Base-by-base conservation (phyloP, 306 rosid species). In the Prunus fruticosa region DNA sequence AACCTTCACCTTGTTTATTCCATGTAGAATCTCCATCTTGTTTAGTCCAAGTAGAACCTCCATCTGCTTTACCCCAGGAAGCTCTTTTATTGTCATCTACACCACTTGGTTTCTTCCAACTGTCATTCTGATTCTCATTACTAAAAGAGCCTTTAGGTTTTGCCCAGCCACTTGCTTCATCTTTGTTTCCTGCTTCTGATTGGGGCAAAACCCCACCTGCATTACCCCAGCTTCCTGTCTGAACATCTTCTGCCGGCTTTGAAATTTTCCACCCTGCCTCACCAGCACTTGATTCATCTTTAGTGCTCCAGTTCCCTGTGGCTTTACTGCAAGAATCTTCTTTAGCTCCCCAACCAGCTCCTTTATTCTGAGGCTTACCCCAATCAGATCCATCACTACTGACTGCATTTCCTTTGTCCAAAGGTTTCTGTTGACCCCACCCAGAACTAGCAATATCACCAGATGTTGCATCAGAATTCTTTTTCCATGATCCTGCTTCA, bases 401-500 rank as follows among this genome's bases (percentile, higher is more conserved):
- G 9, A 58, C 69, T 14, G 11, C 20, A 45, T 47, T 80, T 25
- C 83, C 71, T 18, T 73, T 65, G 41, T 67, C 85, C 82, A 65
- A 66, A 34, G 82, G 41, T 56, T 76, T 76, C 73, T 54, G 78
- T 57, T 73, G 74, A 65, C 32, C 41, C 62, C 71, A 27, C 20
- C 65, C 77, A 72, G 78, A 41, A 53, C 77, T 30, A 5, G 19
- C 23, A 46, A 13, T 73, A 4, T 71, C 80, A 57, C 75, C 74
- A 70, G 78, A 28, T 64, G 43, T 27, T 41, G 77, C 49, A n/a
- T 43, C 81, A 65, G n/a, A 71, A 46, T 54, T 78, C 46, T 76
- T 85, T 66, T 61, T 70, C 79, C 86, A 79, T 43, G 74, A 45
- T 53, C 64, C 84, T 32, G 82, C 75, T 61, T 73, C 88, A 62